Conservation (phyloP, 768 basidiomycete species). For the Gloeopeniophorella convolvens region DNA sequence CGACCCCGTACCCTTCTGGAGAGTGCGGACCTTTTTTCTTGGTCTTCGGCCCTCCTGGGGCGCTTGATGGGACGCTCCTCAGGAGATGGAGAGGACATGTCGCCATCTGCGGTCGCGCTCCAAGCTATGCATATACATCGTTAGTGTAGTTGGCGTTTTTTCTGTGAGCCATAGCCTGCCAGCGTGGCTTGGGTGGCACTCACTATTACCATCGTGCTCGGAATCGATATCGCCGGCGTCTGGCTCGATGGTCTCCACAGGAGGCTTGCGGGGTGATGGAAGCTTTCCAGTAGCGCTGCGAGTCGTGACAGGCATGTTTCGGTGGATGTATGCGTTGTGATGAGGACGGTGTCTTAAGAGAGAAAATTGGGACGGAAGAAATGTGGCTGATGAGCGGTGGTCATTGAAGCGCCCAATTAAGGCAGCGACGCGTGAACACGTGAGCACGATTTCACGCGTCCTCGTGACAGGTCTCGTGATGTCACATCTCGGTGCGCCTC, state of each 20-base stretch:
- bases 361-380: not conserved
- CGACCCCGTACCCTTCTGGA: slow-evolving; percentile 3
- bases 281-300: not conserved
- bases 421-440: too few species aligned
- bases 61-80: slow-evolving; percentile 3
- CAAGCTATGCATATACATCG: too few species aligned
- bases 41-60: not conserved
- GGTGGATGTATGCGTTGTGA: not conserved
- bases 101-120: too few species aligned
- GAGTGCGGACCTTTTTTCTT: not conserved
- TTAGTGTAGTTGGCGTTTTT: not conserved
- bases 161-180: not conserved
- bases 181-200: not conserved
- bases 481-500: too few species aligned
- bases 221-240: not conserved
- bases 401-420: not conserved
- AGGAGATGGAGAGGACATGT: not conserved
- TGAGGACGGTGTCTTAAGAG: not conserved
- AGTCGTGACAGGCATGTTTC: not conserved
- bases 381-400: too few species aligned
- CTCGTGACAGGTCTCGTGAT: not conserved
- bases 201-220: not conserved
- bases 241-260: not conserved
- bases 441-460: too few species aligned
- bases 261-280: not conserved